Conservation (phyloP, 805 yeast species). For the Candida coleopterorum region DNA sequence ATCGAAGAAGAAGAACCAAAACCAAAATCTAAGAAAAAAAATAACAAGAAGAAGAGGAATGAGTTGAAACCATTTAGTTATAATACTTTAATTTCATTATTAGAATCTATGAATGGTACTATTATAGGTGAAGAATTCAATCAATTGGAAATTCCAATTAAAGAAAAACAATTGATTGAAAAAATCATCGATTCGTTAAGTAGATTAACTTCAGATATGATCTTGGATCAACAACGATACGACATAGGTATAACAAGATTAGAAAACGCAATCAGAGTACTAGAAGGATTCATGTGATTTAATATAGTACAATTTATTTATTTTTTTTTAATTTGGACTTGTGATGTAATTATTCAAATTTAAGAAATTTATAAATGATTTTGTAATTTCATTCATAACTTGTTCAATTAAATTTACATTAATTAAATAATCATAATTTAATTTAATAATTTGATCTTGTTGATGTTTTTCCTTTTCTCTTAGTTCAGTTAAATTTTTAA, state of each 20-base stretch:
- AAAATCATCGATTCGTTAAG: conserved; percentile 82
- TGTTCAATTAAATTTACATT: conserved; percentile 21
- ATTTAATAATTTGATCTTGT: conserved; percentile 16
- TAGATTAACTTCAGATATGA: conserved; percentile 86
- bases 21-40: conserved; percentile 28
- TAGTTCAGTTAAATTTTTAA: conserved; percentile 20
- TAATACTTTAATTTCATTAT: conserved; percentile 44
- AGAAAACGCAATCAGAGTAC: conserved; percentile 74
- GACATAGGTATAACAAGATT: conserved; percentile 76
- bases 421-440: conserved; percentile 36
- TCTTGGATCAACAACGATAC: conserved; percentile 73
- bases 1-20: conserved; percentile 24
- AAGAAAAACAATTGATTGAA: conserved; percentile 77
- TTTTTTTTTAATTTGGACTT: neutral
- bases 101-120: conserved; percentile 58
- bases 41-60: conserved; percentile 7
- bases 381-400: conserved; percentile 27
- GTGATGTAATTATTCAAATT: conserved; percentile 5
- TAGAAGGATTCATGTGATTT: conserved; percentile 65
- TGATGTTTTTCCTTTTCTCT: conserved; percentile 1
- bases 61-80: conserved; percentile 35
- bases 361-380: conserved; percentile 20
- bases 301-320: neutral
- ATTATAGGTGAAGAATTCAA: conserved; percentile 69
- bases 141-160: conserved; percentile 64